phyloP scores from a whole-genome alignment of 2,329 filamentous ascomycete species.

The Botrytis fragariae region DNA sequence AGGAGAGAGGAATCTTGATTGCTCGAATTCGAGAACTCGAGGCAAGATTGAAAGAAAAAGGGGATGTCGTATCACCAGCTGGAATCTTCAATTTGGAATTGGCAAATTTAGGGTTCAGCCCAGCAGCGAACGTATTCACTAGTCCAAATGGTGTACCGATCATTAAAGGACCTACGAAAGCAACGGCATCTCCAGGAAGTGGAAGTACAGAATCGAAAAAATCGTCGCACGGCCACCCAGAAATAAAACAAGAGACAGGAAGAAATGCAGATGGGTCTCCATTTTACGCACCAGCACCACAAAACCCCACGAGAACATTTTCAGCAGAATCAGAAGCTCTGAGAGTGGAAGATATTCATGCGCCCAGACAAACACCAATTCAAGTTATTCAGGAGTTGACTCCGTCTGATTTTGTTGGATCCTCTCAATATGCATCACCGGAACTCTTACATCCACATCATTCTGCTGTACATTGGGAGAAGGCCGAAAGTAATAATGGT shows the following conservation, averaged over 20 bases:
- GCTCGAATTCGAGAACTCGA: constrained; percentile 36
- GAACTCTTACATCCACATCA: constrained; percentile 21
- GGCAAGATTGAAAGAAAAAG: constrained; percentile 20
- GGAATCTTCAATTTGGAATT: constrained; percentile 18
- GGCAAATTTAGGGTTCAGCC: background rate
- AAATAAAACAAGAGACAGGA: constrained; percentile 36
- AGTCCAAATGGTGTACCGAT: background rate
- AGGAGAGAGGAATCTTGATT: constrained; percentile 33
- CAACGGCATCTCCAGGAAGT: background rate
- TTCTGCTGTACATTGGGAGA: constrained; percentile 15
- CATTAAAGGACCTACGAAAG: background rate
- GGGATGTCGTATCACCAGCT: constrained; percentile 13
- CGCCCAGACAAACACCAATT: constrained; percentile 33
- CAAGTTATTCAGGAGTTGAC: constrained; percentile 37
- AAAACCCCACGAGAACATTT: constrained; percentile 37
- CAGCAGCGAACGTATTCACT: constrained; percentile 1
- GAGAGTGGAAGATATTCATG: constrained; percentile 34
- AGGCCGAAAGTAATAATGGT: background rate
- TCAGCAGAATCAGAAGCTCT: constrained; percentile 27
- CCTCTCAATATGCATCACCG: constrained; percentile 1
- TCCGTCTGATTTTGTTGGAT: constrained; percentile 35
- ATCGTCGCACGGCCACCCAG: constrained; percentile 8
- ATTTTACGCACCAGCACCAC: constrained; percentile 39
- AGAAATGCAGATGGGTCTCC: constrained; percentile 37
- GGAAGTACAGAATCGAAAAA: constrained; percentile 6